Percentiles rank a stretch among this genome's conserved stretches.
Conservation (phyloP, 2,329 filamentous ascomycete species). For the Anisogramma anomala region DNA sequence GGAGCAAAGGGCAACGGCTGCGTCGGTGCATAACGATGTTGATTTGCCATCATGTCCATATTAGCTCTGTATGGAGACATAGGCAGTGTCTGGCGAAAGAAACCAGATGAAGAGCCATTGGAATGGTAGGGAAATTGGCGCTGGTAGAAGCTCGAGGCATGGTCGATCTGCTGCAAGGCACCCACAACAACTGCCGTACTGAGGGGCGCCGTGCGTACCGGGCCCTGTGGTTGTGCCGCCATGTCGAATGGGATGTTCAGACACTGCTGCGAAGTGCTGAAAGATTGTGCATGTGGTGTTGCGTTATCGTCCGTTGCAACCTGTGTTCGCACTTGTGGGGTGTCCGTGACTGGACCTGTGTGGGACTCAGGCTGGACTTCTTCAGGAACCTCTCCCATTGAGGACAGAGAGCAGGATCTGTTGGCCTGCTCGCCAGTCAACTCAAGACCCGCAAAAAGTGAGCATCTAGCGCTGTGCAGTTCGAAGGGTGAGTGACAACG, state of each 20-base stretch:
- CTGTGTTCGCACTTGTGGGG: constrained; percentile 17
- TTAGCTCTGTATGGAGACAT: constrained; percentile 26
- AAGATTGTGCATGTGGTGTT: constrained; percentile 21
- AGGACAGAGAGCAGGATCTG: neutral
- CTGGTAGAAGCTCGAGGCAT: constrained; percentile 28
- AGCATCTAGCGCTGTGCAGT: neutral
- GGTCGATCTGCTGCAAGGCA: constrained; percentile 31
- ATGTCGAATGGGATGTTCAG: constrained; percentile 34
- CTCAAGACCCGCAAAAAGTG: neutral
- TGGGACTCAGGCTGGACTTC: constrained; percentile 15
- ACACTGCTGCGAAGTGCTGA: constrained; percentile 26
- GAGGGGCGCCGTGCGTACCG: constrained; percentile 27
- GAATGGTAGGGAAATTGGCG: constrained; percentile 25
- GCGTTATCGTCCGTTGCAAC: constrained; percentile 13
- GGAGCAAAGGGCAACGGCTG: too few relatives aligned
- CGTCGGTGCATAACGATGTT: constrained; percentile 37
- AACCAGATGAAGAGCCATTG: constrained; percentile 23
- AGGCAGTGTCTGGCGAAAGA: constrained; percentile 28
- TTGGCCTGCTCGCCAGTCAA: constrained; percentile 5
- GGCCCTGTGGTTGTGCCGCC: constrained; percentile 23
- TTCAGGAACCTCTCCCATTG: constrained; percentile 20
- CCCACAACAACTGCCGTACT: constrained; percentile 36
- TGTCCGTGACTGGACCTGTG: constrained; percentile 18
- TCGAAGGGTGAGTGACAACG: neutral
- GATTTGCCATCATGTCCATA: constrained; percentile 28